Evolutionary conservation across 257 asterid genomes (phyloP).

Genomic region (Scutellaria minor): DNA sequence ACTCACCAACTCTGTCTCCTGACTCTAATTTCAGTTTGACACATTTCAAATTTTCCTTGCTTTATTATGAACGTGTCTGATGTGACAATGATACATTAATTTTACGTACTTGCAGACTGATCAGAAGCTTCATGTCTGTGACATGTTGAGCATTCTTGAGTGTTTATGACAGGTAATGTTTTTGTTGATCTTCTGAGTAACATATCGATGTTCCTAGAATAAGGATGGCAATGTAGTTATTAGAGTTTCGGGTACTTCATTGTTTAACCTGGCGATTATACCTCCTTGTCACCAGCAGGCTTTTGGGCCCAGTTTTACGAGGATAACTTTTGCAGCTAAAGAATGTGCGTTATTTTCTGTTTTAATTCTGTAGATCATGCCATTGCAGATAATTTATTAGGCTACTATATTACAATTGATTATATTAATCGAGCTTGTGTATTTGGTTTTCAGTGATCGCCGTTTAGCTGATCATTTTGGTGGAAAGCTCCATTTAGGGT

Average conservation of each 20-base stretch:
- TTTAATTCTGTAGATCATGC: constrained; percentile 70
- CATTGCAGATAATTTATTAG: constrained; percentile 45
- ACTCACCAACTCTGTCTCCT: no score
- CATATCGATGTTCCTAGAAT: constrained; percentile 26
- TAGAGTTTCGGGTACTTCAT: constrained; percentile 59
- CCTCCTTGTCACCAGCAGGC: constrained; percentile 99
- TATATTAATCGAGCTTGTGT: constrained; percentile 32
- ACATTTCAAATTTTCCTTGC: no score
- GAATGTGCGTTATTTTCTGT: constrained; percentile 96
- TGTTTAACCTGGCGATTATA: constrained; percentile 80
- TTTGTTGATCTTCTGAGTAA: constrained; percentile 26
- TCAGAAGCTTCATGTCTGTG: no score
- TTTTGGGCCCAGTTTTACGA: constrained; percentile 98
- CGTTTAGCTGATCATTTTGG: constrained; percentile 99
- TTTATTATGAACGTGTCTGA: no score
- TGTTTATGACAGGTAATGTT: constrained; percentile 81
- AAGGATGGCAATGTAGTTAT: constrained; percentile 49
- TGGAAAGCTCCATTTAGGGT: constrained; percentile 98
- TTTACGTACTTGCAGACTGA: no score
- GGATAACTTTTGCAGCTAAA: constrained; percentile 98
- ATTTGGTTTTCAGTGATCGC: constrained; percentile 85
- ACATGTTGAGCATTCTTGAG: constrained; percentile 97
- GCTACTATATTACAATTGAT: constrained; percentile 25
- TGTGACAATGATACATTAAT: no score
- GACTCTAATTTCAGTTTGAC: no score